Base-by-base conservation (phyloP, 2,329 filamentous ascomycete species). In the Pseudogymnoascus sp. region DNA sequence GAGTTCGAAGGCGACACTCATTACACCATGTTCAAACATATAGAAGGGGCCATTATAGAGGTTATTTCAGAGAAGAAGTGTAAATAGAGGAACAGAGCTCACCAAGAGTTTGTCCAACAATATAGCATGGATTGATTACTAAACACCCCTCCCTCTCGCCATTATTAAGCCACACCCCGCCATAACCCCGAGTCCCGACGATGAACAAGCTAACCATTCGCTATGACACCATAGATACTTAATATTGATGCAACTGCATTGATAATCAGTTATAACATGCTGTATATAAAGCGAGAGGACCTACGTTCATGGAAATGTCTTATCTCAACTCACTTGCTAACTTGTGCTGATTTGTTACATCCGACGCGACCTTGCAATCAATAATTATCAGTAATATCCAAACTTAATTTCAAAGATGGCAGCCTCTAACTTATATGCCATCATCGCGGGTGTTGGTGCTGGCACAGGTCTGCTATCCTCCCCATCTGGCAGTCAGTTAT, bases 401-500 rank as follows among this genome's bases (percentile, higher is more conserved):
- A 19, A 33, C 46, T 33, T 19, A 33, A 4, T 8, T 14, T 33
- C 50, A 33, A 10, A 10, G 4, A 65, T 65, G 64, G 70, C 72
- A 63, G 50, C 71, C 63, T 70, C 40, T 59, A 81, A 80, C 68
- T 81, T 89, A 70, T 89, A 87, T 73, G 85, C 88, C 60, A 78
- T 92, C 65, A 76, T 92, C 64, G 87, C 88, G 10, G 89, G 89
- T 62, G 88, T 86, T 43, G 89, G 89, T n/a, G 78, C 87, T 5
- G 89, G 89, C 64, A 91, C 84, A 53, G 78, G 79, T 59, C 53
- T 63, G 14, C 2, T 24, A 24, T 16, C n/a, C 11, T 28, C 26
- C 22, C 14, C 43, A 12, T 31, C 26, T 31, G n/a, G 4, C 11
- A 14, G 16, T 60, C 62, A 22, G 50, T 46, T 56, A 43, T 37